Evolutionary conservation across 768 basidiomycete genomes (phyloP).

Genomic region (Epithele typhae): DNA sequence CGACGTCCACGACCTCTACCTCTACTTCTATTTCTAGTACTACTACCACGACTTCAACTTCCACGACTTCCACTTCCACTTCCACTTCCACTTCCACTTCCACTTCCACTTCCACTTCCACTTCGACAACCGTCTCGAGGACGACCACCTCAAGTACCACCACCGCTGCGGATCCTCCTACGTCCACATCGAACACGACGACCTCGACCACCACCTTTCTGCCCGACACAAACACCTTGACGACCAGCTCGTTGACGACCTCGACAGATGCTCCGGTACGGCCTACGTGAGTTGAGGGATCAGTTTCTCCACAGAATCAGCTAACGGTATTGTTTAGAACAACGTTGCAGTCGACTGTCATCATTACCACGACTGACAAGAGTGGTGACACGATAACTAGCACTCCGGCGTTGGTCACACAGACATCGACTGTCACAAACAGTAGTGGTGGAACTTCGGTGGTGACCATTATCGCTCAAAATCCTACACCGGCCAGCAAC

Average conservation of each 20-base stretch:
- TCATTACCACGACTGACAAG: slow-evolving; percentile 57
- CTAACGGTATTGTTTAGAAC: slow-evolving; percentile 46
- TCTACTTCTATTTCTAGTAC: slow-evolving; percentile 7
- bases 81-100: slow-evolving; percentile 16
- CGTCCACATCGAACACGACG: slow-evolving; percentile 7
- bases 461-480: slow-evolving; percentile 60
- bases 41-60: background rate
- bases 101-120: slow-evolving; percentile 6
- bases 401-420: slow-evolving; percentile 56
- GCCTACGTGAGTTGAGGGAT: no score
- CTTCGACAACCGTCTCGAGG: slow-evolving; percentile 5
- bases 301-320: background rate
- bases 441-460: slow-evolving; percentile 50
- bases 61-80: slow-evolving; percentile 3
- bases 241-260: no score
- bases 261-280: no score
- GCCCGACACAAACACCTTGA: slow-evolving; percentile 2
- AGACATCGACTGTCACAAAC: slow-evolving; percentile 49
- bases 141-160: slow-evolving; percentile 9
- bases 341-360: slow-evolving; percentile 49
- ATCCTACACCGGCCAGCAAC: slow-evolving; percentile 56
- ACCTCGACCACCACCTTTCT: slow-evolving; percentile 1
- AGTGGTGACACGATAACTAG: slow-evolving; percentile 44
- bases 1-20: slow-evolving; percentile 5
- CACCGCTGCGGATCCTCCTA: slow-evolving; percentile 10